Evolutionary conservation across 176 grass and related monocot species (phyloP).

Genomic region (Aegilops longissima): DNA sequence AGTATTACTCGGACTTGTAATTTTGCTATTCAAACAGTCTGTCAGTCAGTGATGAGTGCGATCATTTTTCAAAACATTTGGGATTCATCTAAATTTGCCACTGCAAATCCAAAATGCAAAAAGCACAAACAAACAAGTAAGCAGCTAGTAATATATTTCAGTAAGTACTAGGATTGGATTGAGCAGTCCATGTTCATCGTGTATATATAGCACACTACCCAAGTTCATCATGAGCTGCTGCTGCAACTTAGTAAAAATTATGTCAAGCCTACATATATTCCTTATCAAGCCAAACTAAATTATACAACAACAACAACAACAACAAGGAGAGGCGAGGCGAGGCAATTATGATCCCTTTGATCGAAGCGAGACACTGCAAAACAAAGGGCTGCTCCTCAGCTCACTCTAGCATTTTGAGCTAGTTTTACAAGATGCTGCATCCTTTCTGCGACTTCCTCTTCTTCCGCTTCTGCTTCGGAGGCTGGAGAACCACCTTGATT

Average conservation of each 20-base stretch:
- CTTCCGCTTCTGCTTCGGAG: constrained; percentile 75
- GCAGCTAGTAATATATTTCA: not conserved
- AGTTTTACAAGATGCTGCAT: constrained; percentile 64
- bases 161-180: too few relatives aligned
- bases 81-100: not conserved
- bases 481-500: constrained; percentile 80
- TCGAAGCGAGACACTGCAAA: constrained; percentile 31
- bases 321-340: not conserved
- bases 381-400: not conserved
- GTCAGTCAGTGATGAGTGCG: too few relatives aligned
- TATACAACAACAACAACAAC: not conserved
- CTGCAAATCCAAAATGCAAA: not conserved
- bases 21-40: too few relatives aligned
- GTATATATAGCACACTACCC: too few relatives aligned
- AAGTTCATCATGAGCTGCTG: too few relatives aligned
- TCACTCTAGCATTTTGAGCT: not conserved
- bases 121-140: not conserved
- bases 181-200: not conserved
- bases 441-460: constrained; percentile 64
- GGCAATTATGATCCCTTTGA: not conserved
- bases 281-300: not conserved
- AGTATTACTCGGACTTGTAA: too few relatives aligned
- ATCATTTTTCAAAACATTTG: too few relatives aligned
- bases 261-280: not conserved
- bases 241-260: too few relatives aligned